phyloP scores from a whole-genome alignment of 2,329 filamentous ascomycete species.

The Alternaria incomplexa region DNA sequence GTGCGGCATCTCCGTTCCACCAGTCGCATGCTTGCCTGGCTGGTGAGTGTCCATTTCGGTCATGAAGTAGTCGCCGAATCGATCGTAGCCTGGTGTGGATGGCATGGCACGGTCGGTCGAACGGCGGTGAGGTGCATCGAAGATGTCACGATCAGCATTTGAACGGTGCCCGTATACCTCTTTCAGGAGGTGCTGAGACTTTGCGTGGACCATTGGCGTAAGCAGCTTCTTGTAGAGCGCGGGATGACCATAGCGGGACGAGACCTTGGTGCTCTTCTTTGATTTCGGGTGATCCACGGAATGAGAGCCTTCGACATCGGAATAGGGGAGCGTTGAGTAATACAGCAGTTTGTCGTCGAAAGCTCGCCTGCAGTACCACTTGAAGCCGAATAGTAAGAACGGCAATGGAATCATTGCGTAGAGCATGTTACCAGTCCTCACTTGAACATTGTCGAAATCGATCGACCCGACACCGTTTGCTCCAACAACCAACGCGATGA shows the following conservation, averaged over 20 bases:
- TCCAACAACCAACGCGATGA: slow-evolving; percentile 79
- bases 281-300: slow-evolving; percentile 33
- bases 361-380: slow-evolving; percentile 74
- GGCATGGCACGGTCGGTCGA: slow-evolving; percentile 47
- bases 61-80: slow-evolving; percentile 76
- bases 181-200: slow-evolving; percentile 82
- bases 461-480: slow-evolving; percentile 64
- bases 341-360: slow-evolving; percentile 84
- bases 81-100: slow-evolving; percentile 62
- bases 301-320: slow-evolving; percentile 60
- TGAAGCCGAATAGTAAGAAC: slow-evolving; percentile 80
- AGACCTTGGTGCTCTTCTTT: slow-evolving; percentile 66
- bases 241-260: slow-evolving; percentile 84
- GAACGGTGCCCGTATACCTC: slow-evolving; percentile 82
- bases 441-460: slow-evolving; percentile 24
- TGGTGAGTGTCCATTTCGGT: slow-evolving; percentile 72
- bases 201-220: slow-evolving; percentile 86
- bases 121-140: slow-evolving; percentile 29
- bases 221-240: slow-evolving; percentile 73
- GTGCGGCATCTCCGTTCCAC: slow-evolving; percentile 51
- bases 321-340: slow-evolving; percentile 66
- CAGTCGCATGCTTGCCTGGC: slow-evolving; percentile 56
- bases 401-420: slow-evolving; percentile 76
- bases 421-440: slow-evolving; percentile 59
- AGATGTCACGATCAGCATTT: slow-evolving; percentile 57